Conservation (phyloP, 2,329 filamentous ascomycete species). For the Penicillium sp. region DNA sequence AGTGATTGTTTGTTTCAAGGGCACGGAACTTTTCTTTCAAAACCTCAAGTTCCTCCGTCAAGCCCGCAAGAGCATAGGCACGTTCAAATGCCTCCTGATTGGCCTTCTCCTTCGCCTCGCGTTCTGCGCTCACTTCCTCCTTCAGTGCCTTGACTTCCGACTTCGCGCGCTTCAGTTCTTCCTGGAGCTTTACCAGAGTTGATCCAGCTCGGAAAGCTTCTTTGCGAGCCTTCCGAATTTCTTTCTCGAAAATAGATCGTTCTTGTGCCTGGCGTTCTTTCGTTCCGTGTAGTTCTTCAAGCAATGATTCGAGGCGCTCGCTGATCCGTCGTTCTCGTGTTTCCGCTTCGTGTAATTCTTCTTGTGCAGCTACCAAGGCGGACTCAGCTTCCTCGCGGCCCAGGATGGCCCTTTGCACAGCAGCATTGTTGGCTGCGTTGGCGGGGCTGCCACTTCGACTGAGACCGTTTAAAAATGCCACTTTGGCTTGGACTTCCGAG, state of each 20-base stretch:
- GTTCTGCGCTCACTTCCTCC: constrained; percentile 51
- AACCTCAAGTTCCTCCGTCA: constrained; percentile 45
- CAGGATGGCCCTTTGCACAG: constrained; percentile 43
- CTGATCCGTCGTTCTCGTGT: constrained; percentile 45
- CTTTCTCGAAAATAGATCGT: constrained; percentile 53
- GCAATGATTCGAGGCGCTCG: constrained; percentile 43
- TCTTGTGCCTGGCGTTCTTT: constrained; percentile 51
- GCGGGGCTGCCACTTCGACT: constrained; percentile 35
- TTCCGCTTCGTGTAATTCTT: constrained; percentile 42
- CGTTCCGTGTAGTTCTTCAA: constrained; percentile 52
- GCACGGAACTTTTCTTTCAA: constrained; percentile 43
- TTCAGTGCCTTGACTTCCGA: constrained; percentile 49
- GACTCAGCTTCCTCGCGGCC: constrained; percentile 48
- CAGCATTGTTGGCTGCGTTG: constrained; percentile 42
- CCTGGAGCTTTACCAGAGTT: constrained; percentile 52
- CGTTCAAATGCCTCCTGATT: constrained; percentile 49
- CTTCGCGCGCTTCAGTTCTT: constrained; percentile 45
- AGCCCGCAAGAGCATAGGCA: constrained; percentile 44
- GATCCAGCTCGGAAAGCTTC: constrained; percentile 57
- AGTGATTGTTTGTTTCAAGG: constrained; percentile 38
- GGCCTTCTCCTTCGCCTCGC: constrained; percentile 46
- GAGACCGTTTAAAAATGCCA: constrained; percentile 49
- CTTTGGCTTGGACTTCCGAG: constrained; percentile 48
- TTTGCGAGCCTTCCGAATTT: constrained; percentile 53
- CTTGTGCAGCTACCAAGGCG: constrained; percentile 32